A percentile compares a stretch with the other conserved stretches of the same genome.
phyloP scores from a whole-genome alignment of 2,329 filamentous ascomycete species.

The Exophiala phaeomuriformis region DNA sequence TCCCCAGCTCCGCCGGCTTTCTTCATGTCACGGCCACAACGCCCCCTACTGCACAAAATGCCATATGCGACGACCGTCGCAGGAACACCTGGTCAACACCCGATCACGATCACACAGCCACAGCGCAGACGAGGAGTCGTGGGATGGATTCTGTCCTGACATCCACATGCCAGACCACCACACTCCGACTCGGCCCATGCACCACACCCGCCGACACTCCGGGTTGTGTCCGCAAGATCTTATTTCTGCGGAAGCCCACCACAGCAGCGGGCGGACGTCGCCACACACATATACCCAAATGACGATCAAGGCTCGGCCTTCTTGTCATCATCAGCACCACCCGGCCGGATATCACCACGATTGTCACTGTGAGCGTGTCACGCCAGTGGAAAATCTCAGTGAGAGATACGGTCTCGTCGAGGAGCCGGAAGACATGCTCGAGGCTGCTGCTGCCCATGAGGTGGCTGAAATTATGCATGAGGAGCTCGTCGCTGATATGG shows the following conservation, averaged over 20 bases:
- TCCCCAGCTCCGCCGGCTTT: constrained; percentile 15
- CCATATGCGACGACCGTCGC: constrained; percentile 15
- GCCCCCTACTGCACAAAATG: constrained; percentile 14
- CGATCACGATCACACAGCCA: constrained; percentile 4
- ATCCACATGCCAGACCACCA: constrained; percentile 17
- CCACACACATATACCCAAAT: constrained; percentile 12
- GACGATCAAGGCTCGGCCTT: constrained; percentile 5
- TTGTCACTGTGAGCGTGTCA: constrained; percentile 18
- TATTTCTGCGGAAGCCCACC: constrained; percentile 1
- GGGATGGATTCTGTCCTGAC: constrained; percentile 21
- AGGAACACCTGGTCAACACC: constrained; percentile 7
- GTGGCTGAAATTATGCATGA: constrained; percentile 18
- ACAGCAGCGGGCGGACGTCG: constrained; percentile 5
- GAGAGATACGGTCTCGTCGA: constrained; percentile 19
- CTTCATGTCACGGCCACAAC: constrained; percentile 3
- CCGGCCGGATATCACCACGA: constrained; percentile 8
- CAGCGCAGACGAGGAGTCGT: constrained; percentile 13
- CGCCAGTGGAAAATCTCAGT: constrained; percentile 16
- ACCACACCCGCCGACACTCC: constrained; percentile 18
- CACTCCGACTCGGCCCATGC: constrained; percentile 1
- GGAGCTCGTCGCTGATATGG: constrained; percentile 17
- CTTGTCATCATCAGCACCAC: not conserved
- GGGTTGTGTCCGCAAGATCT: constrained; percentile 15
- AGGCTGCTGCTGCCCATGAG: constrained; percentile 10
- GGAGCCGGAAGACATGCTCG: constrained; percentile 8